A percentile compares a stretch with the other conserved stretches of the same genome.
Evolutionary conservation across 257 asterid species (phyloP).

Genomic region (Gentiana dahurica): DNA sequence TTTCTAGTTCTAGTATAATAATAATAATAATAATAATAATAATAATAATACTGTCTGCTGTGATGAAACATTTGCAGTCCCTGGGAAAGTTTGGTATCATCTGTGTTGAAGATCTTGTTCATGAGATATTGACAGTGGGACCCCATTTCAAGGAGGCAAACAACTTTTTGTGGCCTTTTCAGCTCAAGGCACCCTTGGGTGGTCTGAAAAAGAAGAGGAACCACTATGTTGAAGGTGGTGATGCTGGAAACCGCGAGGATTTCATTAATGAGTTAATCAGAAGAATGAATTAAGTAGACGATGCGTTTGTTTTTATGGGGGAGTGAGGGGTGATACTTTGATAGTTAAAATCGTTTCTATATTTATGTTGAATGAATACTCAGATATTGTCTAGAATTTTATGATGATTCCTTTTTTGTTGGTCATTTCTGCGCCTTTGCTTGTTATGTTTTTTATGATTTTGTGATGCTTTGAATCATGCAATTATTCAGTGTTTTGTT

Average conservation of each 20-base stretch:
- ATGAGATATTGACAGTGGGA: slow-evolving; percentile 55
- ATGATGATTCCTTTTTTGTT: no score
- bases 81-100: slow-evolving; percentile 45
- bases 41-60: no score
- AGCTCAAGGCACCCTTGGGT: slow-evolving; percentile 59
- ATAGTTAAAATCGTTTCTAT: no score
- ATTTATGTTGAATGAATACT: no score
- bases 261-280: slow-evolving; percentile 48
- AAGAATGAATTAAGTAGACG: slow-evolving; percentile 41
- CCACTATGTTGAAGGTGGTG: slow-evolving; percentile 62
- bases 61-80: slow-evolving; percentile 11
- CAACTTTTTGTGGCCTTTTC: slow-evolving; percentile 61
- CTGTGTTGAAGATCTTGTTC: slow-evolving; percentile 46
- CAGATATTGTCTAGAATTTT: no score
- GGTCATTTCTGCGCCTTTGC: no score
- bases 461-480: no score
- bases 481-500: no score
- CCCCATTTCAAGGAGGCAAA: slow-evolving; percentile 58
- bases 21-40: no score
- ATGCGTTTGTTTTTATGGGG: background rate
- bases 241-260: slow-evolving; percentile 58
- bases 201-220: slow-evolving; percentile 57
- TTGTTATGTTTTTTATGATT: no score
- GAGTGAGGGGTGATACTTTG: no score
- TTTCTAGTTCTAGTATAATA: no score